Conservation (phyloP, 768 basidiomycete species). For the Rhizopogon vesiculosus region DNA sequence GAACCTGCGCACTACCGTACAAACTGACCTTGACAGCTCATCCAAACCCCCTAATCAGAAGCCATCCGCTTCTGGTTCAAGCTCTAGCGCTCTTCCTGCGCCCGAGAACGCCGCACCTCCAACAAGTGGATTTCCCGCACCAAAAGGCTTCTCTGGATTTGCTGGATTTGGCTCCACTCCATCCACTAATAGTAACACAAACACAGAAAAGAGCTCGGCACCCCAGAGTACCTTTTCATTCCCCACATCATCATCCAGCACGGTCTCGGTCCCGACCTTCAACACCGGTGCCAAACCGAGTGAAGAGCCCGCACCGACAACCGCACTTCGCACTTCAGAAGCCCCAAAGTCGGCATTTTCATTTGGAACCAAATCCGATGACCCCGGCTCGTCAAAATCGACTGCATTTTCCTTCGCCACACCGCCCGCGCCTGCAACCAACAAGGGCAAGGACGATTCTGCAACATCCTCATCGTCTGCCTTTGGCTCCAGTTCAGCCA, state of each 20-base stretch:
- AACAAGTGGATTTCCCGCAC: conserved; percentile 19
- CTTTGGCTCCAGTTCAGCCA: conserved; percentile 10
- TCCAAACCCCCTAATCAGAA: conserved; percentile 8
- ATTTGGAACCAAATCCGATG: conserved; percentile 10
- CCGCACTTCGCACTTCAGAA: conserved; percentile 10
- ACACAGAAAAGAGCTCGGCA: conserved; percentile 19
- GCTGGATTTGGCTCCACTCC: conserved; percentile 22
- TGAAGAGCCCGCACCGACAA: conserved; percentile 8
- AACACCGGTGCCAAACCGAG: conserved; percentile 12
- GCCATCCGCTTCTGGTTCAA: conserved; percentile 7
- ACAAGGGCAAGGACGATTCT: conserved; percentile 1
- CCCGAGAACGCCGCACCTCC: conserved; percentile 13
- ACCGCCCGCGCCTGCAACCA: conserved; percentile 6
- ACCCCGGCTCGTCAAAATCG: conserved; percentile 6
- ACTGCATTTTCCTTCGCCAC: conserved; percentile 15
- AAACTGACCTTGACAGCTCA: conserved; percentile 48
- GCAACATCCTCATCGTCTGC: conserved; percentile 7
- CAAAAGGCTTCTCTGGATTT: conserved; percentile 36
- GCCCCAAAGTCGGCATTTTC: conserved; percentile 26
- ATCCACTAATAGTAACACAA: conserved; percentile 7
- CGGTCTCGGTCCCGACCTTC: conserved; percentile 9
- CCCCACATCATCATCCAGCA: conserved; percentile 9
- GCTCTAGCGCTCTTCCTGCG: conserved; percentile 3
- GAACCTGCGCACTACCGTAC: conserved; percentile 46
- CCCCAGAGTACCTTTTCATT: conserved; percentile 15